Base-by-base conservation (phyloP, 192 early-diverging fungal species). In the Podila minutissima region DNA sequence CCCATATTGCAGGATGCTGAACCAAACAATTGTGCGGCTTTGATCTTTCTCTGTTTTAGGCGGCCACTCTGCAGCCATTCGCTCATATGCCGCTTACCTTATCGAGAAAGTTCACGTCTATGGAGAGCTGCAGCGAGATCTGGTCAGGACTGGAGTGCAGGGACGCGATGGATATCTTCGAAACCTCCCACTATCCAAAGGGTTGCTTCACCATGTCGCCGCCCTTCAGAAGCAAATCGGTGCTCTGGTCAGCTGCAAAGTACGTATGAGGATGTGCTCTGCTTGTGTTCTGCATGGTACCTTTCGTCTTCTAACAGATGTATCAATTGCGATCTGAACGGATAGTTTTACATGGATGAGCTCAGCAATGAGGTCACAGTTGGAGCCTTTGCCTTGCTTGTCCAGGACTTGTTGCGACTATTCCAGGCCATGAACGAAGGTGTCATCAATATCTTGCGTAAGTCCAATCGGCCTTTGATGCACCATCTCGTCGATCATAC, bases 391-490 rank as follows among this genome's bases (percentile, higher is more conserved):
- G 84, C 91, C 4, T 61, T 95, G 38, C 69, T 95, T 13, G 86
- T 95, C 17, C 90, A 90, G 33, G 94, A 95, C 69, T 85, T 94
- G 68, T 74, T 95, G 63, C 82, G 86, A 7, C 66, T 95, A 7
- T 95, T 94, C 73, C 90, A 93, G 67, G 84, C 90, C 17, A 75
- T 92, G 66, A 95, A 95, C 74, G 94, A 95, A 85, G 93, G 90
- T 26, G 90, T 94, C 17, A 89, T 95, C 41, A 88, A 89, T 69
- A 88, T 94, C 61, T 82, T 95, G 20, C 87, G 92, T 90, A 85
- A 64, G 84, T 63, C 41, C 46, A 10, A 28, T 38, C 24, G 33
- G 32, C 38, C 2, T 37, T 20, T 26, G 20, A 5, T 51, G n/a
- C 28, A 53, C 29, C 20, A 26, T 55, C n/a, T 66, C 51, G 26